Conservation (phyloP, 2,329 filamentous ascomycete genomes). For the Cyphellophora europaea region DNA sequence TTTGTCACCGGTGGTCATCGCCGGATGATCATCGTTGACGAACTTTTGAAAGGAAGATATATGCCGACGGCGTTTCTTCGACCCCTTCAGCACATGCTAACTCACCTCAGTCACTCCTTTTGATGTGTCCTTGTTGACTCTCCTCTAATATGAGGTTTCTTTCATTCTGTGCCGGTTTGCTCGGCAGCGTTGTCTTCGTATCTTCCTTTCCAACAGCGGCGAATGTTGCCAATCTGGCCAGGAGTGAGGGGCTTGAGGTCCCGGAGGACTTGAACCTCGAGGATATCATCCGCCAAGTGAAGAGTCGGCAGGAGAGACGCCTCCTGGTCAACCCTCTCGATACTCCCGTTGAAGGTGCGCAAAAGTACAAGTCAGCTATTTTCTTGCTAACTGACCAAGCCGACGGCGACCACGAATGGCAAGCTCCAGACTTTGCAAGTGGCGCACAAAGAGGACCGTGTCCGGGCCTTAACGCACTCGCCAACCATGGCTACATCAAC, state of each 20-base stretch:
- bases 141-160: too few species aligned
- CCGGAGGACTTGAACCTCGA: constrained; percentile 11
- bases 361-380: neutral
- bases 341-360: constrained; percentile 21
- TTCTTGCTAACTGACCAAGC: neutral
- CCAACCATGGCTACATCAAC: constrained; percentile 32
- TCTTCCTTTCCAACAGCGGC: constrained; percentile 7
- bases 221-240: constrained; percentile 9
- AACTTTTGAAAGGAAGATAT: too few species aligned
- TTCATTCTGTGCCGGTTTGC: too few species aligned
- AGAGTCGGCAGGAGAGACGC: constrained; percentile 15
- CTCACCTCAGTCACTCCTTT: too few species aligned
- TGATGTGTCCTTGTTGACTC: too few species aligned
- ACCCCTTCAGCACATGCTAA: too few species aligned
- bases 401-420: constrained; percentile 2
- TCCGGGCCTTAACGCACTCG: constrained; percentile 30
- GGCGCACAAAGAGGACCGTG: constrained; percentile 26
- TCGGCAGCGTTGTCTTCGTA: neutral
- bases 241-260: constrained; percentile 6
- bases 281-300: constrained; percentile 5
- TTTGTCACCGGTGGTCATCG: too few species aligned
- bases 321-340: constrained; percentile 18
- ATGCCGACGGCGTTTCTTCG: too few species aligned
- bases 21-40: too few species aligned
- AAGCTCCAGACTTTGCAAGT: constrained; percentile 6